phyloP scores from a whole-genome alignment of 257 asterid genomes.

The Lycium ferocissimum region DNA sequence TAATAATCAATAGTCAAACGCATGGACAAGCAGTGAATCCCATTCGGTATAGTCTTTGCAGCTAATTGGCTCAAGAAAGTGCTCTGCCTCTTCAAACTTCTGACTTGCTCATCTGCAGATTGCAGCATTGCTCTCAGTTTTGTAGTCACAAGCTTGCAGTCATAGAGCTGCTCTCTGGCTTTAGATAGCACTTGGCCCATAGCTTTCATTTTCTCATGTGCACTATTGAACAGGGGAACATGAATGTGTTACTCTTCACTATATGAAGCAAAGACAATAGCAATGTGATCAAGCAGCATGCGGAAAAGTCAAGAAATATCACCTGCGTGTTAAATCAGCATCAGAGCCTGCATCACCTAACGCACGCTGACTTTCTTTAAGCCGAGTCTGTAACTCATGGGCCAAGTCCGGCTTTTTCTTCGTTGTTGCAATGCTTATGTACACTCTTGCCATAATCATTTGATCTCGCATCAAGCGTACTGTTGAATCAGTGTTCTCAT shows the following conservation, averaged over 20 bases:
- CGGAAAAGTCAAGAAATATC: neutral
- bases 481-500: slow-evolving; percentile 88
- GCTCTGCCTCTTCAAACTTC: slow-evolving; percentile 97
- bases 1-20: slow-evolving; percentile 90
- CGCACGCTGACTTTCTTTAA: slow-evolving; percentile 97
- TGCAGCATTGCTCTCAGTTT: slow-evolving; percentile 98
- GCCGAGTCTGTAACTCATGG: slow-evolving; percentile 73
- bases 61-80: slow-evolving; percentile 96
- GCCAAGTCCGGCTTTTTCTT: slow-evolving; percentile 74
- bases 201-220: slow-evolving; percentile 77
- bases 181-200: slow-evolving; percentile 92
- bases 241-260: slow-evolving; percentile 36
- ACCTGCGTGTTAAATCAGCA: slow-evolving; percentile 83
- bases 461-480: slow-evolving; percentile 95
- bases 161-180: slow-evolving; percentile 88
- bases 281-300: slow-evolving; percentile 16
- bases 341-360: slow-evolving; percentile 85
- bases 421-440: slow-evolving; percentile 81
- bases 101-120: slow-evolving; percentile 97
- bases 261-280: slow-evolving; percentile 27
- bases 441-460: slow-evolving; percentile 97
- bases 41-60: slow-evolving; percentile 98
- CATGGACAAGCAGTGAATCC: slow-evolving; percentile 91
- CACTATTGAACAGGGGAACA: slow-evolving; percentile 55
- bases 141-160: slow-evolving; percentile 90